phyloP scores from a whole-genome alignment of 1,284 basidiomycete genomes.

The Cryptococcus floricola region DNA sequence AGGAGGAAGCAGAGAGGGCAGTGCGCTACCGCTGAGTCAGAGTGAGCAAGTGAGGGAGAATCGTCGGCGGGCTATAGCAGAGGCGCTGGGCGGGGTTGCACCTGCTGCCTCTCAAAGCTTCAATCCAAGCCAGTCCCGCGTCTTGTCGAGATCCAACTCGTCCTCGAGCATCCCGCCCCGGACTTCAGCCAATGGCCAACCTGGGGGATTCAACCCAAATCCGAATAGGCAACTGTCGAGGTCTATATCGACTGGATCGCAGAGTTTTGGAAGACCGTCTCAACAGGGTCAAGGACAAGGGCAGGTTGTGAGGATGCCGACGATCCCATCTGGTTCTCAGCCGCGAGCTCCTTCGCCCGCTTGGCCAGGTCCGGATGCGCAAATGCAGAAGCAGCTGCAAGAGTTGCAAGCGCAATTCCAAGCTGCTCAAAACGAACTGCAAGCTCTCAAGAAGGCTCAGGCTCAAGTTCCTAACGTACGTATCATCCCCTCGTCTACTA shows the following conservation, averaged over 20 bases:
- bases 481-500: too few relatives aligned
- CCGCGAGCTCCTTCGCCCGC: slow-evolving; percentile 1
- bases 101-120: neutral
- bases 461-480: neutral
- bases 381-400: neutral
- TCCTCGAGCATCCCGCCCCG: slow-evolving; percentile 6
- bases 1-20: too few relatives aligned
- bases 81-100: neutral
- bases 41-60: neutral
- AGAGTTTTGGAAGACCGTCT: slow-evolving; percentile 5
- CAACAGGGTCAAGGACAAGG: neutral
- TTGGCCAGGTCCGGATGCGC: slow-evolving; percentile 16
- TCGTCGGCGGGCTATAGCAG: slow-evolving; percentile 18
- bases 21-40: neutral
- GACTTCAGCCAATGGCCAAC: neutral
- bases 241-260: neutral
- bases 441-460: neutral
- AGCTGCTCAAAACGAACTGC: neutral
- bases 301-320: slow-evolving; percentile 13
- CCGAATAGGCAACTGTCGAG: neutral
- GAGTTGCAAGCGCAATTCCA: neutral
- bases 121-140: neutral
- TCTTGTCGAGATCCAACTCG: slow-evolving; percentile 13
- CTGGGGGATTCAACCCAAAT: neutral
- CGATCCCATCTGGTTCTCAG: slow-evolving; percentile 30